Evolutionary conservation across 1,284 basidiomycete genomes (phyloP), one percentile per base, ranked within the genome.

Genomic region (Sanghuangporus weigelae): DNA sequence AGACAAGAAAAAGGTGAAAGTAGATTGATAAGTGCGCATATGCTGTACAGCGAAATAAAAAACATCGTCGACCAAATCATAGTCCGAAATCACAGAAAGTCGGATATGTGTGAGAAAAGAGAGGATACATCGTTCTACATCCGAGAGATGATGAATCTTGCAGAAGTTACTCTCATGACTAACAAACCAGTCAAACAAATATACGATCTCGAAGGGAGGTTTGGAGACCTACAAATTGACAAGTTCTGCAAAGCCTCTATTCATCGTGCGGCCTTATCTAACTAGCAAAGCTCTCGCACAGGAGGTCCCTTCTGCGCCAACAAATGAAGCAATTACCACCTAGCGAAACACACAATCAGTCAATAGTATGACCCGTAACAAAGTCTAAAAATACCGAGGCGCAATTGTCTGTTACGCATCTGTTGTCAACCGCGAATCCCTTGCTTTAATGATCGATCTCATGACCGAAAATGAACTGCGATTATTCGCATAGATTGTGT

Each of bases 161-260:
- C 82, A 86, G 65, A 80, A 72, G 71, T 83, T 83, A 70, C 78
- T 75, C 58, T 75, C 75, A 62, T 80, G 73, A 72, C 79, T 80
- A 60, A 2, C 40, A 46, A 39, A 14, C 59, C 55, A 68, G 38
- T 6, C 40, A 7, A 57, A 7, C 7, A 31, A 31, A n/a, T 26
- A 38, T 1, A n/a, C 10, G 1, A 48, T 42, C n/a, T 57, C 23
- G 50, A 39, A 39, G 39, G 48, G 14, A 54, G 6, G 31, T n/a
- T 51, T n/a, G 21, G 19, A 31, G 44, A 67, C 77, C 67, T 62
- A 81, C 80, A 81, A 83, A 62, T 76, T 78, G 69, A 84, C 77
- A 73, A 83, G 85, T 67, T 85, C 83, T 54, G 84, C 82, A 69
- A 85, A 85, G 51, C 83, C 84, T 64, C 84, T 84, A 68, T 81